Conservation (phyloP, 2,329 filamentous ascomycete species). For the Nothophaeocryptopus gaeumannii region DNA sequence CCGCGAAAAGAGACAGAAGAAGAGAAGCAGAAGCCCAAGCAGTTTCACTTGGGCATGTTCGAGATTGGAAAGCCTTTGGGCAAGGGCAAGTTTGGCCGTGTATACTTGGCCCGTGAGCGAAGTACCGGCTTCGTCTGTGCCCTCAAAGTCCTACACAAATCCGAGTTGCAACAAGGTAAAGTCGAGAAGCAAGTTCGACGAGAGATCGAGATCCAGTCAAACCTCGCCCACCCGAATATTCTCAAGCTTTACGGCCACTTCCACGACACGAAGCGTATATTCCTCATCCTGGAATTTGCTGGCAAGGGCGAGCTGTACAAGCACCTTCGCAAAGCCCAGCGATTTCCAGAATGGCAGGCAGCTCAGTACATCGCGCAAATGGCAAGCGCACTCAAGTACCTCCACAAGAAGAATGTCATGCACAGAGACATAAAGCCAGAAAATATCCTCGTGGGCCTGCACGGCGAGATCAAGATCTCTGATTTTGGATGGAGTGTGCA, state of each 20-base stretch:
- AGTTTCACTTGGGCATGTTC: slow-evolving; percentile 90
- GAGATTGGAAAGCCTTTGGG: slow-evolving; percentile 84
- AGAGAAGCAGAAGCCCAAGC: slow-evolving; percentile 40
- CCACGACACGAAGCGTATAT: slow-evolving; percentile 83
- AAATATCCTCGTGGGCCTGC: slow-evolving; percentile 92
- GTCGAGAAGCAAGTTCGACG: slow-evolving; percentile 85
- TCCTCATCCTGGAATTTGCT: slow-evolving; percentile 82
- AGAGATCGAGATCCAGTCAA: slow-evolving; percentile 87
- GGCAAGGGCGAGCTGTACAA: slow-evolving; percentile 86
- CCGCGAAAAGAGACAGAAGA: slow-evolving; percentile 24
- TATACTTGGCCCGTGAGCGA: slow-evolving; percentile 80
- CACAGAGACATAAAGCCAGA: slow-evolving; percentile 97
- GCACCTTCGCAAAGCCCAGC: slow-evolving; percentile 72
- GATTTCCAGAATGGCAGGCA: slow-evolving; percentile 82
- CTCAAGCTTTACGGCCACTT: slow-evolving; percentile 82
- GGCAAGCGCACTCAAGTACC: slow-evolving; percentile 82
- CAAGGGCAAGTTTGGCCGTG: slow-evolving; percentile 83
- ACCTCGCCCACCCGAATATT: slow-evolving; percentile 82
- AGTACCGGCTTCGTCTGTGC: slow-evolving; percentile 79
- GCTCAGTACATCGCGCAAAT: slow-evolving; percentile 87
- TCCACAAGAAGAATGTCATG: slow-evolving; percentile 96
- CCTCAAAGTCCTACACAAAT: slow-evolving; percentile 82
- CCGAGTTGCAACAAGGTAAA: slow-evolving; percentile 72
- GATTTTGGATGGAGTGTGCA: slow-evolving; percentile 99
- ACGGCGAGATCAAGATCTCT: slow-evolving; percentile 97